Base-by-base conservation (phyloP, 1,284 basidiomycete species). In the Trametes polyzona region DNA sequence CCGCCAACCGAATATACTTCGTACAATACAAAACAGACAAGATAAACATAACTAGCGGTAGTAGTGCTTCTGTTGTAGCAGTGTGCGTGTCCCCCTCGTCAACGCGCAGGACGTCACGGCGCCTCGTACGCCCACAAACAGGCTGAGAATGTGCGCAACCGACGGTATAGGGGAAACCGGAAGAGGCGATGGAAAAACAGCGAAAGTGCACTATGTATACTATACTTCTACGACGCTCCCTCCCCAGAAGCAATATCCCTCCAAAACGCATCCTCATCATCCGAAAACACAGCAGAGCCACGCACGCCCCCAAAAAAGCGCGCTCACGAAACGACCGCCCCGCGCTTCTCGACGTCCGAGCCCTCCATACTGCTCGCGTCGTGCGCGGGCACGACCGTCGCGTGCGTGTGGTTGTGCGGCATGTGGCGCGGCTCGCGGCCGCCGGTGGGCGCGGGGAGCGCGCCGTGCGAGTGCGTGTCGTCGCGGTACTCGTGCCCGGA, bases 351-450 rank as follows among this genome's bases (percentile, higher is more conserved):
- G 23, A 52, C 49, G 32, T 61, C 62, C 29, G 44, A 47, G 23
- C 57, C 59, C 47, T 52, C 59, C 39, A 61, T 55, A 41, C 52
- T 58, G 57, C 56, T 62, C 57, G 39, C 52, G 27, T 61, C 59
- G 32, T 54, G 55, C 49, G 19, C 52, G 40, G 23, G 46, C 23
- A 19, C 33, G 27, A 16, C 26, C 26, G 24, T 12, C 42, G 42
- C 29, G 16, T n/a, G 27, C 23, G 52, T 63, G 67, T n/a, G n/a
- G n/a, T n/a, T n/a, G n/a, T n/a, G n/a, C n/a, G n/a, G n/a, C 53
- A 61, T 12, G 42, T 70, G 69, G 37, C 63, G 61, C 54, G 69
- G 69, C 61, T 71, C 70, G 51, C 70, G 67, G 4, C 70, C 70
- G 42, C 70, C 70, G 11, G 66, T 65, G 35, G 67, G 58, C 27